phyloP scores from a whole-genome alignment of 495 filamentous ascomycete species.

The Talaromyces wortmannii region DNA sequence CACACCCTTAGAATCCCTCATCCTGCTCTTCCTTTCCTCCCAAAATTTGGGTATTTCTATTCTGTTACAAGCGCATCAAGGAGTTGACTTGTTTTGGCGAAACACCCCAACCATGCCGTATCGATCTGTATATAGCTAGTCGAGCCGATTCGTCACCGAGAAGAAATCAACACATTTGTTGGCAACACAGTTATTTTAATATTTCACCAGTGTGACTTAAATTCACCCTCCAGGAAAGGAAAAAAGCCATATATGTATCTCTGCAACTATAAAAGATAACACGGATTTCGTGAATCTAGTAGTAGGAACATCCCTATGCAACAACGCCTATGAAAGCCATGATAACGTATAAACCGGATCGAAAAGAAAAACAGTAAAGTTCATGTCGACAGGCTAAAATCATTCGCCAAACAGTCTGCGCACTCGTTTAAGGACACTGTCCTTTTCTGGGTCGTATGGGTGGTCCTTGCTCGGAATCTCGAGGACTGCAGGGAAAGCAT shows the following conservation, averaged over 20 bases:
- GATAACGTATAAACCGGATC: background rate
- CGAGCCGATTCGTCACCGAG: too few species aligned
- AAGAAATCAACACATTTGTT: too few species aligned
- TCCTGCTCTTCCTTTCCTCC: background rate
- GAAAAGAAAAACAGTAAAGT: background rate
- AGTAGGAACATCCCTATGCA: background rate
- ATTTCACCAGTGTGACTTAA: too few species aligned
- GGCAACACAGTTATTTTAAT: too few species aligned
- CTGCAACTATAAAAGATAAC: background rate
- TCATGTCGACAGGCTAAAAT: background rate
- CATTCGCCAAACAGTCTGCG: constrained; percentile 90
- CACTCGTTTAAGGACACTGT: constrained; percentile 90
- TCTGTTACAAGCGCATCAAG: background rate
- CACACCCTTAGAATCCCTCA: background rate
- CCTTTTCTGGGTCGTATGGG: constrained; percentile 98
- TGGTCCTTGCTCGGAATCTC: constrained; percentile 99
- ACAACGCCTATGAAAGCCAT: constrained; percentile 1
- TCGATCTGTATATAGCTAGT: too few species aligned
- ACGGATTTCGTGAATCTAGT: background rate
- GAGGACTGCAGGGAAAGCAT: constrained; percentile 56
- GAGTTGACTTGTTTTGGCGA: background rate
- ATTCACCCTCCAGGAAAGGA: too few species aligned
- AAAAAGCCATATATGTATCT: background rate
- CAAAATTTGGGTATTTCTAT: background rate
- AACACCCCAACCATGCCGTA: too few species aligned